Percentiles rank a stretch among this genome's conserved stretches.
Conservation (phyloP, 2,329 filamentous ascomycete species). For the Alternaria arborescens region DNA sequence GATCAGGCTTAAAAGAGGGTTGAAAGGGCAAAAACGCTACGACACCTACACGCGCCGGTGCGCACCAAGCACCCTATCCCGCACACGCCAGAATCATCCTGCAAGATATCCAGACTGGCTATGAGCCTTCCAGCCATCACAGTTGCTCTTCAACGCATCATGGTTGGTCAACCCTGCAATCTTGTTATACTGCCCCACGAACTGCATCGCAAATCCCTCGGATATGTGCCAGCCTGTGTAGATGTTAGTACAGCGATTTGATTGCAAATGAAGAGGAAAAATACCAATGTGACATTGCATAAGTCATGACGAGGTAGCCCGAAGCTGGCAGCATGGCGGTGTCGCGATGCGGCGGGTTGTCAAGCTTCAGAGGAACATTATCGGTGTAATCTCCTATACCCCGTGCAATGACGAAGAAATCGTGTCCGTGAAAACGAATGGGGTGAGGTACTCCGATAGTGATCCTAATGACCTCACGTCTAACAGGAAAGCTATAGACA, state of each 20-base stretch:
- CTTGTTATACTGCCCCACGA: not conserved
- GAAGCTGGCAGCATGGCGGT: not conserved
- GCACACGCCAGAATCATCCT: not conserved
- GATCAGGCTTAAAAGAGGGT: too few relatives aligned
- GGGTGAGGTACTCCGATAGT: not conserved
- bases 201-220: not conserved
- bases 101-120: not conserved
- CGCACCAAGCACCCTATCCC: too few relatives aligned
- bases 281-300: not conserved
- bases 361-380: not conserved
- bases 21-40: not conserved
- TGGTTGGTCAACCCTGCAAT: not conserved
- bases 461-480: not conserved
- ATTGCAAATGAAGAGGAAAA: not conserved
- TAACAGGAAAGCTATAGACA: not conserved
- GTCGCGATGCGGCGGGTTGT: not conserved
- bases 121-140: not conserved
- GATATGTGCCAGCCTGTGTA: not conserved
- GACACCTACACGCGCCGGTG: not conserved
- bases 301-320: not conserved
- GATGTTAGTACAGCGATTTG: not conserved
- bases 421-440: not conserved
- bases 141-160: not conserved
- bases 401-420: not conserved
- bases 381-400: not conserved